phyloP scores from a whole-genome alignment of 2,329 filamentous ascomycete genomes.

The Cercospora brassicicola region DNA sequence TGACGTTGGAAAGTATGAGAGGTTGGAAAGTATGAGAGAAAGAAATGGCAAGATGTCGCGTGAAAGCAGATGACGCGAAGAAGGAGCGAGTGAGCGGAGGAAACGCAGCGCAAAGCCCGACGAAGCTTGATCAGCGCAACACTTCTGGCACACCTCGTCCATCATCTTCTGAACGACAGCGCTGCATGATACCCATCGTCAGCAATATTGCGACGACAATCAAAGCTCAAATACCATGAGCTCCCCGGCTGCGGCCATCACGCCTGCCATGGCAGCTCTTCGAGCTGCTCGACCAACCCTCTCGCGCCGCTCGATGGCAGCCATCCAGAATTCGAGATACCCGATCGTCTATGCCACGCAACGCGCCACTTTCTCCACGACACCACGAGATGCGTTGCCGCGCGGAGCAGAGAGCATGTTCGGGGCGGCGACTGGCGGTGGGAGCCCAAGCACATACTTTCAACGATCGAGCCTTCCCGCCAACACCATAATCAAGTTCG shows the following conservation, averaged over 20 bases:
- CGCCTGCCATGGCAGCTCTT: slow-evolving; percentile 40
- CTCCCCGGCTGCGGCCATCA: background rate
- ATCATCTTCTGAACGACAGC: background rate
- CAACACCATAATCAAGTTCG: slow-evolving; percentile 89
- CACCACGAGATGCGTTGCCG: slow-evolving; percentile 32
- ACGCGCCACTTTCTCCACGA: slow-evolving; percentile 31
- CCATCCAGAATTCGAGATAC: slow-evolving; percentile 37
- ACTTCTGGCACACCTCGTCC: background rate
- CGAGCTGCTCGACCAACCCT: slow-evolving; percentile 39
- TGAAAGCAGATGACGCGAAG: background rate
- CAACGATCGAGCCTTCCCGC: slow-evolving; percentile 67
- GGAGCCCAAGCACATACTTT: slow-evolving; percentile 41
- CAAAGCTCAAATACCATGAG: background rate
- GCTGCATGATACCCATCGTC: background rate
- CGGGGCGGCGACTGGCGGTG: slow-evolving; percentile 33
- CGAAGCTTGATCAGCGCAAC: background rate
- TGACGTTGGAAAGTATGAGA: background rate
- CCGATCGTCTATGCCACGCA: slow-evolving; percentile 32
- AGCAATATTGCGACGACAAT: background rate
- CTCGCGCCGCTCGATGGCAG: slow-evolving; percentile 38
- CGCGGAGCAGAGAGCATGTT: slow-evolving; percentile 39
- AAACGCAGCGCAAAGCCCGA: background rate
- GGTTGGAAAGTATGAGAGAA: background rate
- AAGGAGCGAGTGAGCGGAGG: background rate
- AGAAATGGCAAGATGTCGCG: background rate